Evolutionary conservation across 352 stramenopile genomes (phyloP), one percentile per base, ranked within the genome.

Genomic region (Discostella stelligera): DNA sequence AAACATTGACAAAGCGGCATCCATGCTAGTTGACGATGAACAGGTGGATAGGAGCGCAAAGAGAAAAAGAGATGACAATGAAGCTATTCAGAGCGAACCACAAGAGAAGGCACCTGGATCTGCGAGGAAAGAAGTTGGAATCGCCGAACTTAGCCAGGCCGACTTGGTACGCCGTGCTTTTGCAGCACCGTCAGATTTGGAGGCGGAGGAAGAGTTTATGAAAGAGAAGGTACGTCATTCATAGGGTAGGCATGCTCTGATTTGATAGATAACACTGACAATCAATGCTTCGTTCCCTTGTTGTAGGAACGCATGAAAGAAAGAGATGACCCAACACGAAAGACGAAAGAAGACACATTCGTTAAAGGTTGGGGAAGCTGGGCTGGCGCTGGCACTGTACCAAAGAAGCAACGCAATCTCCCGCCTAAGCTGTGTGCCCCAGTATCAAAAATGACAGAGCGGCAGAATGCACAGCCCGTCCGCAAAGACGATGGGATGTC

Each of bases 111-210:
- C 23, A 32, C 16, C 58, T n/a, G 10, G 3, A n/a, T 18, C n/a
- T 1, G 44, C 41, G 2, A 56, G 44, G n/a, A 41, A 60, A 55
- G 80, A 30, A 64, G 53, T 50, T 21, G 68, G 68, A 18, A 77
- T 93, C 71, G 77, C 71, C 23, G 66, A 62, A 4, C 76, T 94
- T 20, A 89, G 76, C 27, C 94, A 98, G 79, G 95, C 97, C 65
- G 95, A 98, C 73, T 87, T 99, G 9, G 95, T 99, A 20, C 85
- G 90, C 16, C 90, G 93, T 39, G 97, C 96, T 20, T 99, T 99
- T 88, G 96, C 96, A 37, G 96, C 96, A 61, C 92, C 94, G 0
- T 90, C 95, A 37, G 89, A 96, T 59, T 93, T 98, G 60, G 80
- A 90, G 39, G 68, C 82, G 20, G 83, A 93, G 58, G 89, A 98